Conservation (phyloP, 106 monocot species). For the Dendrobium nobile region DNA sequence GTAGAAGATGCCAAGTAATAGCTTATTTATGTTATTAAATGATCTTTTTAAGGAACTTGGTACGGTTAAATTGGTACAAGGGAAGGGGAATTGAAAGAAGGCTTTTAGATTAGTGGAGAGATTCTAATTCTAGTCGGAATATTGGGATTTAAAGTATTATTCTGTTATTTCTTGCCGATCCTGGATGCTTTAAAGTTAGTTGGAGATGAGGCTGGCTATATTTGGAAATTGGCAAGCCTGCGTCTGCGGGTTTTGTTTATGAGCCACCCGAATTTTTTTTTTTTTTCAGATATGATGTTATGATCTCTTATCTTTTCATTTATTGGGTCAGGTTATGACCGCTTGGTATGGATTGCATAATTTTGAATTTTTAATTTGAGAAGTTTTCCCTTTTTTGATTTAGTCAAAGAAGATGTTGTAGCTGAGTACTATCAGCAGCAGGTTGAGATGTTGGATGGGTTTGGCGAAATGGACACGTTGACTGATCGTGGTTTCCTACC, state of each 20-base stretch:
- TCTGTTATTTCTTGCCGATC: neutral
- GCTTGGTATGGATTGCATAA: neutral
- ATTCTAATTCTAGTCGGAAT: neutral
- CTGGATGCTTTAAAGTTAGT: neutral
- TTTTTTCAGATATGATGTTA: neutral
- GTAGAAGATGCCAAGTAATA: neutral
- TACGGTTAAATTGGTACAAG: neutral
- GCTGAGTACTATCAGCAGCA: conserved; percentile 97
- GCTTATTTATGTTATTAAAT: neutral
- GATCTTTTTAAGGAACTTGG: neutral
- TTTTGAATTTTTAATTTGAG: conserved; percentile 1
- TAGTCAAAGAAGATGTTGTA: conserved; percentile 68
- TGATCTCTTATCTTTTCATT: neutral
- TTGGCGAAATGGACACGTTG: conserved; percentile 93
- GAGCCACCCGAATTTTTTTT: neutral
- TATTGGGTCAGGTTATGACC: neutral
- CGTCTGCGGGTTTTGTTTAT: neutral
- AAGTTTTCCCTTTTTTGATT: neutral
- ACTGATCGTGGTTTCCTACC: conserved; percentile 79
- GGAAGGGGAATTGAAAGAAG: neutral
- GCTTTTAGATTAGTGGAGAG: neutral
- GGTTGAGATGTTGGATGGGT: conserved; percentile 88
- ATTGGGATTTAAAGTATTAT: neutral
- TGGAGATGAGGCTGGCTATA: neutral
- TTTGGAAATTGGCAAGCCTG: neutral